Percentiles rank a stretch among this genome's conserved stretches.
These are phyloP conservation scores for Pseudonitzschia pungens DNA, from an alignment of 108 stramenopile genomes.

Conservation along the genomic window DNA sequence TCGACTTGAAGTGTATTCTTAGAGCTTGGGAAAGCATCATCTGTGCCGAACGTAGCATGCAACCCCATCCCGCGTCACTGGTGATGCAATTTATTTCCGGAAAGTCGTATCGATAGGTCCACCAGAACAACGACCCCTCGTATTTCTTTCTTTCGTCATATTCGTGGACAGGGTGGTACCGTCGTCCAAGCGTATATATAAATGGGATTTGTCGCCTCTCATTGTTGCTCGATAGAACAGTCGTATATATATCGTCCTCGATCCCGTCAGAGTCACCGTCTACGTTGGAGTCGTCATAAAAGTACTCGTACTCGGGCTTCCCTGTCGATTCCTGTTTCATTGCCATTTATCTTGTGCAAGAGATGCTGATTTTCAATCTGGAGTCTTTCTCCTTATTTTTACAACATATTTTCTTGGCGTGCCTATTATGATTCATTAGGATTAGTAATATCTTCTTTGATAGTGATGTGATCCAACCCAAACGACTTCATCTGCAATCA, in stretches of 20 bases:
- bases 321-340: background rate
- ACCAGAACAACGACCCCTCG: slow-evolving; percentile 67
- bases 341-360: slow-evolving; percentile 4
- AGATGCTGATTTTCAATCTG: background rate
- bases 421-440: too few species aligned
- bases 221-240: slow-evolving; percentile 21
- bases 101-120: slow-evolving; percentile 82
- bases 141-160: slow-evolving; percentile 32
- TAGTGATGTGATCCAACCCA: too few species aligned
- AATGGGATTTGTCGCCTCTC: slow-evolving; percentile 23
- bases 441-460: too few species aligned
- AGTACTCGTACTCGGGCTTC: slow-evolving; percentile 30
- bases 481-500: too few species aligned
- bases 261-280: slow-evolving; percentile 17
- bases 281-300: slow-evolving; percentile 29
- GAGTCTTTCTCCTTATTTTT: too few species aligned
- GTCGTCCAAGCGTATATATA: slow-evolving; percentile 50
- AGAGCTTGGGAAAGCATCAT: slow-evolving; percentile 92
- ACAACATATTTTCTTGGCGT: too few species aligned
- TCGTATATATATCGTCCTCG: slow-evolving; percentile 4
- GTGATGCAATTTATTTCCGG: slow-evolving; percentile 67
- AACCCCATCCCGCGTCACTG: slow-evolving; percentile 97
- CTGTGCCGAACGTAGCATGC: slow-evolving; percentile 97
- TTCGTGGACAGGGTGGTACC: slow-evolving; percentile 45
- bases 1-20: slow-evolving; percentile 63